A percentile compares a stretch with the other conserved stretches of the same genome.
Evolutionary conservation across 1,139 yeast species (phyloP).

Genomic region (Pichia kudriavzevii): DNA sequence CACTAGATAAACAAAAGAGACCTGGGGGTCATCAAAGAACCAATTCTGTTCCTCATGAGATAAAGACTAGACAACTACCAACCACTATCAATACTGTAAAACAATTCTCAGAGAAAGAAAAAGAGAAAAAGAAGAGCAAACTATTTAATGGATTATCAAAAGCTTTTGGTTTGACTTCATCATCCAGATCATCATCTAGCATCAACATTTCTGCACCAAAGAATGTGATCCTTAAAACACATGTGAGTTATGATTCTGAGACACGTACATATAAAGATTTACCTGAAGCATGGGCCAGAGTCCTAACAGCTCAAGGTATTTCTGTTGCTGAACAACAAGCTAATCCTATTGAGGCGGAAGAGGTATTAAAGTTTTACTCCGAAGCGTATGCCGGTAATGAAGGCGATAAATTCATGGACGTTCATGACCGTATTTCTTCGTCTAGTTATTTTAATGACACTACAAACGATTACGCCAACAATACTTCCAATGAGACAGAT

Average conservation of each 20-base stretch:
- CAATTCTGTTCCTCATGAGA: constrained; percentile 10
- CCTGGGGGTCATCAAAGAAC: constrained; percentile 6
- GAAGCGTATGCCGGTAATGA: constrained; percentile 36
- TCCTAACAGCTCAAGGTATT: constrained; percentile 80
- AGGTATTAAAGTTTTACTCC: constrained; percentile 83
- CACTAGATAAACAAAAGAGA: neutral
- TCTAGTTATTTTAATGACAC: constrained; percentile 14
- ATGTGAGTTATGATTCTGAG: constrained; percentile 79
- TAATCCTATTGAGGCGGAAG: constrained; percentile 69
- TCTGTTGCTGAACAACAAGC: constrained; percentile 77
- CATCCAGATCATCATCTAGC: constrained; percentile 27
- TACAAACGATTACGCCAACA: constrained; percentile 12
- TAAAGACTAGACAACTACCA: constrained; percentile 14
- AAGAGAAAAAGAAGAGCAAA: constrained; percentile 28
- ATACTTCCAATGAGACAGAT: constrained; percentile 7
- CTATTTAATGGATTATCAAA: constrained; percentile 42
- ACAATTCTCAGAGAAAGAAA: constrained; percentile 8
- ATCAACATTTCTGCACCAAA: constrained; percentile 82
- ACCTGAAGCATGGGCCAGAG: constrained; percentile 86
- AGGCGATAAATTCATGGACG: constrained; percentile 61
- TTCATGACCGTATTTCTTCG: constrained; percentile 35
- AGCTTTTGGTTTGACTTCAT: constrained; percentile 40
- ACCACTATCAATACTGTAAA: constrained; percentile 12
- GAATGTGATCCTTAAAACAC: constrained; percentile 85
- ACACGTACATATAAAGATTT: constrained; percentile 86